Base-by-base conservation (phyloP, 2,329 filamentous ascomycete species). In the Aquanectria penicillioides region DNA sequence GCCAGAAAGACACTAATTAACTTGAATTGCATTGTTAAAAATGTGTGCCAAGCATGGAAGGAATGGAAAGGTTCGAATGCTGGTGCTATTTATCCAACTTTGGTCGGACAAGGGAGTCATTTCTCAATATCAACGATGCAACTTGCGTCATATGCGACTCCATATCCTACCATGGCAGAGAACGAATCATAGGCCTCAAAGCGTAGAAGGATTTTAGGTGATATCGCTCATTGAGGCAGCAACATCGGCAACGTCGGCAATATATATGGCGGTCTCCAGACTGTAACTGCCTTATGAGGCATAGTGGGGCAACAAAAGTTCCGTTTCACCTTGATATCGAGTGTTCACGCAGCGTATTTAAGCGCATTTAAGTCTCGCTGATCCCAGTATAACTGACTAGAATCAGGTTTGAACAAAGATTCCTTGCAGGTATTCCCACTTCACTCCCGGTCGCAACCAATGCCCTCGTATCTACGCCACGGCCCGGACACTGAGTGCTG, bases 1-100 rank as follows among this genome's bases (percentile, higher is more conserved):
- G 66, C 67, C 4, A 69, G 18, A 28, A 69, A 36, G 17, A 54
- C 25, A 31, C 49, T 54, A 50, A 69, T 15, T 22, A 69, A 38
- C 44, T 61, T 68, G 63, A 69, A 61, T 38, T 64, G 62, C 64
- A 69, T 58, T 7, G 29, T 28, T 8, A 17, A 17, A 11, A n/a
- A 20, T 44, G 29, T 12, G 43, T 10, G 22, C 29, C 26, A 37
- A 17, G 15, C 33, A 15, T 44, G 11, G 15, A 15, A 43, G 8
- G 11, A 34, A 20, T 13, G 13, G 18, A 13, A 28, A 23, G 4
- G 20, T 23, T 11, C 22, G 22, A 20, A 38, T 28, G 49, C 37
- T 23, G 18, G n/a, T 10, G 25, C 15, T 20, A 9, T 55, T 22
- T 55, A 41, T 48, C 37, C 29, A 20, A 29, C n/a, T n/a, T n/a